Conservation (phyloP, 306 rosid species). For the Glycine soja region DNA sequence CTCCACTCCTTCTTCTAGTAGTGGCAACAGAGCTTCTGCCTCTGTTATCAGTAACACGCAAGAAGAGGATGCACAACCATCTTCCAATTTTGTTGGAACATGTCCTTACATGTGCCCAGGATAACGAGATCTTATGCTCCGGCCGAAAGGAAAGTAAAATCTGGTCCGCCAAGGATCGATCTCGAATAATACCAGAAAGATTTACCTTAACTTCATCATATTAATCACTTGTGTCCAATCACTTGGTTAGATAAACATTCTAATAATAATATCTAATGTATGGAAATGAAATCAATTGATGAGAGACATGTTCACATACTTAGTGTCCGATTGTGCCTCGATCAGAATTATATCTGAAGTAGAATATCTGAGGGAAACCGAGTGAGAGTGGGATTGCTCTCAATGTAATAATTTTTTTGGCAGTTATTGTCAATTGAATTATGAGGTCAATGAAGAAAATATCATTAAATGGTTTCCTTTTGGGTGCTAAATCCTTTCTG, state of each 20-base stretch:
- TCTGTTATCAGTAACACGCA: conserved; percentile 22
- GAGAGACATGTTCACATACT: conserved; percentile 60
- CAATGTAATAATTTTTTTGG: neutral
- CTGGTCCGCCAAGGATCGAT: too few species aligned
- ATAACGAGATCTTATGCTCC: too few species aligned
- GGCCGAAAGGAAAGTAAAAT: too few species aligned
- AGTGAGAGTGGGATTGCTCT: neutral
- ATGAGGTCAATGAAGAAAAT: neutral
- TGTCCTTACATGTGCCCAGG: conserved; percentile 96
- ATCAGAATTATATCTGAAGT: neutral
- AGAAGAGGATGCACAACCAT: conserved; percentile 34
- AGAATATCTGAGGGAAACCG: neutral
- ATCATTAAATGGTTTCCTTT: neutral
- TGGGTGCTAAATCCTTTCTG: neutral
- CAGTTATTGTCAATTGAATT: neutral
- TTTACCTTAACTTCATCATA: too few species aligned
- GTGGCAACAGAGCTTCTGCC: conserved; percentile 25
- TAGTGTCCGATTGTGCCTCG: conserved; percentile 48
- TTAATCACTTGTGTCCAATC: too few species aligned
- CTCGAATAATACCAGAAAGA: too few species aligned
- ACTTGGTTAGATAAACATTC: too few species aligned
- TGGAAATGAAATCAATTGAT: neutral
- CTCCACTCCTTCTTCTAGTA: conserved; percentile 35
- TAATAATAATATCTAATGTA: neutral
- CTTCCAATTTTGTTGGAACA: conserved; percentile 60